phyloP scores from a whole-genome alignment of 768 basidiomycete species.

The Dentipellis fragilis region DNA sequence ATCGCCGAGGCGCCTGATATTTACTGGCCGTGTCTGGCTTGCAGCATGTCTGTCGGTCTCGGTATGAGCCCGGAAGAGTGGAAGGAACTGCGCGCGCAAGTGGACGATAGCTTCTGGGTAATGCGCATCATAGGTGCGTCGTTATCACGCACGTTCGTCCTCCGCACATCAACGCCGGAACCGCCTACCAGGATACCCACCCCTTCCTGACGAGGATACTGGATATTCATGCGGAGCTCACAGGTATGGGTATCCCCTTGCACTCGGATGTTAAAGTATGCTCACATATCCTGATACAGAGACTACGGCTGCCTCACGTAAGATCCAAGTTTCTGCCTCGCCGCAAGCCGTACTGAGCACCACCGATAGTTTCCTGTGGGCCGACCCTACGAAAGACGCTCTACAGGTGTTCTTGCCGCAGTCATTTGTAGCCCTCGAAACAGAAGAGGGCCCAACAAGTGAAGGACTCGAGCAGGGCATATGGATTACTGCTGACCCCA shows the following conservation, averaged over 20 bases:
- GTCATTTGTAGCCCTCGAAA: constrained; percentile 22
- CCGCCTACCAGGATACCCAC: constrained; percentile 61
- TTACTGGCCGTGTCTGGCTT: background rate
- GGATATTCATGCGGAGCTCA: constrained; percentile 89
- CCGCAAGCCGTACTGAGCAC: background rate
- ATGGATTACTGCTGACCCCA: constrained; percentile 83
- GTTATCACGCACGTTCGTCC: background rate
- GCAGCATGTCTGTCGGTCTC: constrained; percentile 74
- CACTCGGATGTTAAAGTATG: background rate
- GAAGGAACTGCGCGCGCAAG: constrained; percentile 51
- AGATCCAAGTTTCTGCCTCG: constrained; percentile 13
- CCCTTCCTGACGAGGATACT: constrained; percentile 66
- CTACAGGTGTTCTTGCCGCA: constrained; percentile 69
- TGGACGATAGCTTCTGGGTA: constrained; percentile 85
- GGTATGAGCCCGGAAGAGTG: constrained; percentile 67
- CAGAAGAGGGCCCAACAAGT: constrained; percentile 26
- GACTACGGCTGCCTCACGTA: constrained; percentile 91
- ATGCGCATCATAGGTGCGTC: constrained; percentile 69
- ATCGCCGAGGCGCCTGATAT: background rate
- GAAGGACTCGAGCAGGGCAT: constrained; percentile 47
- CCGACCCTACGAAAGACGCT: constrained; percentile 71
- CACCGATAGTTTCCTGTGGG: constrained; percentile 64
- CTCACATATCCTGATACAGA: constrained; percentile 26
- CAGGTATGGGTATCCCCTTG: constrained; percentile 37
- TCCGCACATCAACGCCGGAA: too few relatives aligned